These are phyloP conservation scores for Paralagenidium karlingii DNA, from an alignment of 352 stramenopile species.

Conservation along the genomic window DNA sequence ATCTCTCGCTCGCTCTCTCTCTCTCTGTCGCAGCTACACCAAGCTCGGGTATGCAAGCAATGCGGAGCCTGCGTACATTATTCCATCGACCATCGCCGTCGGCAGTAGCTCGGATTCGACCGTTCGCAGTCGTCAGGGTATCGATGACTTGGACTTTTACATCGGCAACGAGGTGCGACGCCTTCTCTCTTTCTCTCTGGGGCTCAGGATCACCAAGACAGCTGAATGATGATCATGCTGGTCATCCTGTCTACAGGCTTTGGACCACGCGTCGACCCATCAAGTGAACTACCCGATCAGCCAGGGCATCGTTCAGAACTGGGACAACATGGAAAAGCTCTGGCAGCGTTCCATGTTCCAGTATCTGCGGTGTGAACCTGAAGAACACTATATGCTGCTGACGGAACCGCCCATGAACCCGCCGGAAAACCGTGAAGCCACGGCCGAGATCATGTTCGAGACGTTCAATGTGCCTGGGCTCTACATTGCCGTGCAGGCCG, in stretches of 20 bases:
- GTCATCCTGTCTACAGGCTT: conserved; percentile 16
- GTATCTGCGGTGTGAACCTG: conserved; percentile 88
- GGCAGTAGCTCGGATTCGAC: conserved; percentile 34
- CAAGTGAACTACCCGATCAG: conserved; percentile 86
- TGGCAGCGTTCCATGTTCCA: conserved; percentile 91
- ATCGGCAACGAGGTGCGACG: conserved; percentile 81
- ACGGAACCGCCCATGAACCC: conserved; percentile 91
- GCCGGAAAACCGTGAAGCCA: conserved; percentile 92
- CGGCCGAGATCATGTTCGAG: conserved; percentile 95
- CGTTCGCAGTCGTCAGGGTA: conserved; percentile 78
- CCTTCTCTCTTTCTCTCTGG: no score
- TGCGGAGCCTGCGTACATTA: conserved; percentile 90
- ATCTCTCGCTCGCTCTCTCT: conserved; percentile 1
- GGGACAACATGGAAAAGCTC: conserved; percentile 93
- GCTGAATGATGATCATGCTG: neutral
- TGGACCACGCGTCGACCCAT: conserved; percentile 83
- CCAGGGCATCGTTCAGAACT: conserved; percentile 88
- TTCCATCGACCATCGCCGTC: conserved; percentile 89
- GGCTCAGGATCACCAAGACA: no score
- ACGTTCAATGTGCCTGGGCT: conserved; percentile 92
- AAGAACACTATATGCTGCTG: conserved; percentile 88
- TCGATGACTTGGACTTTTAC: conserved; percentile 94
- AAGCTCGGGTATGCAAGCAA: conserved; percentile 96
- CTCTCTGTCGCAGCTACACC: conserved; percentile 71
- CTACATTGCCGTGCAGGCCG: conserved; percentile 93